phyloP scores from a whole-genome alignment of 1,284 basidiomycete genomes.

The Exobasidium rhododendri region DNA sequence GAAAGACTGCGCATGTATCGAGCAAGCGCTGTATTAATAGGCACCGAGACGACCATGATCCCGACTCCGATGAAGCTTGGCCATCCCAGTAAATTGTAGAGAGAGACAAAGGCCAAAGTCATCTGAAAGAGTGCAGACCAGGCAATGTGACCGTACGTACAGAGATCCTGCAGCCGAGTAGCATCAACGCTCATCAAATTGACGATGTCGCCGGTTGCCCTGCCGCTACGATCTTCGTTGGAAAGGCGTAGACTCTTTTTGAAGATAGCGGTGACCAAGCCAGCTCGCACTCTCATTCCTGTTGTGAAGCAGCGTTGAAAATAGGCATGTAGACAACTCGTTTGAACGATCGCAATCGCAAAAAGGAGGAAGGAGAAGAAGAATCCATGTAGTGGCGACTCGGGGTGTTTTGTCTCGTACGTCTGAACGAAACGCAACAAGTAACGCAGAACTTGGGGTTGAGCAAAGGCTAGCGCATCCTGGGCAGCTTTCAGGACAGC shows the following conservation, averaged over 20 bases:
- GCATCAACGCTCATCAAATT: conserved; percentile 84
- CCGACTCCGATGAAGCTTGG: conserved; percentile 85
- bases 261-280: conserved; percentile 80
- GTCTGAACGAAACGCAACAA: conserved; percentile 68
- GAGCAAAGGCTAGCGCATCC: conserved; percentile 76
- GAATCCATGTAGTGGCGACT: conserved; percentile 54
- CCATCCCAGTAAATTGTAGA: conserved; percentile 86
- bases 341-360: conserved; percentile 70
- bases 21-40: conserved; percentile 30
- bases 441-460: conserved; percentile 80
- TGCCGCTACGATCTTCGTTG: conserved; percentile 70
- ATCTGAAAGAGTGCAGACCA: conserved; percentile 63
- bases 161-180: conserved; percentile 79
- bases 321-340: conserved; percentile 82
- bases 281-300: conserved; percentile 86
- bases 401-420: conserved; percentile 21
- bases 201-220: conserved; percentile 87
- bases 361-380: conserved; percentile 61
- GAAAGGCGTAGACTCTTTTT: conserved; percentile 79
- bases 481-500: conserved; percentile 67
- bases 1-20: conserved; percentile 72
- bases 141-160: conserved; percentile 67
- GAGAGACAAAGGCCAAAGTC: conserved; percentile 78
- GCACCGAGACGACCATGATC: conserved; percentile 65
- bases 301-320: conserved; percentile 77